Evolutionary conservation across 768 basidiomycete genomes (phyloP).

Genomic region (Auricularia heimuer): DNA sequence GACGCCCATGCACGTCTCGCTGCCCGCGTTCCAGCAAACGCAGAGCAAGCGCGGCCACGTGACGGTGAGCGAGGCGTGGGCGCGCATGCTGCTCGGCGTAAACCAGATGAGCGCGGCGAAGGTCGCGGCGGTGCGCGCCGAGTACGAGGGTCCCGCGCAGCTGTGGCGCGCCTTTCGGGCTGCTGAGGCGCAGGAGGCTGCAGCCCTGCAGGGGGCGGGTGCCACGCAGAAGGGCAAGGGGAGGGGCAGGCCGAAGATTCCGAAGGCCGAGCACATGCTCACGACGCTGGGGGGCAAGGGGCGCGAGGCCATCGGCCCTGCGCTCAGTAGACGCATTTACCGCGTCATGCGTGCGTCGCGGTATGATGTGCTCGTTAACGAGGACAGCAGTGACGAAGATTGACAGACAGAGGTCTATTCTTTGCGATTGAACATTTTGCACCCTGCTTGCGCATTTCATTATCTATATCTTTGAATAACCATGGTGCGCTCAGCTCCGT

Average conservation of each 20-base stretch:
- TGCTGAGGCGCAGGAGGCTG: slow-evolving; percentile 11
- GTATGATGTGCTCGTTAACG: not conserved
- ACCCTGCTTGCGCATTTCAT: too few relatives aligned
- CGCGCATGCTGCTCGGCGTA: slow-evolving; percentile 13
- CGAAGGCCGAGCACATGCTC: not conserved
- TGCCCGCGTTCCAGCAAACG: slow-evolving; percentile 21
- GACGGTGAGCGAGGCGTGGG: slow-evolving; percentile 20
- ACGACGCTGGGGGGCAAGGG: slow-evolving; percentile 5
- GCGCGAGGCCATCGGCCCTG: slow-evolving; percentile 12
- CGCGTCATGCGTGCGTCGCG: slow-evolving; percentile 4
- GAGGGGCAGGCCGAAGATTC: slow-evolving; percentile 1
- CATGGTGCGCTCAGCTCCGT: too few relatives aligned
- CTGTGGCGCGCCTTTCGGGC: slow-evolving; percentile 19
- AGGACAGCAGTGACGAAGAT: not conserved
- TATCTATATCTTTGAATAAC: too few relatives aligned
- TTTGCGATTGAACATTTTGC: too few relatives aligned
- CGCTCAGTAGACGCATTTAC: slow-evolving; percentile 9
- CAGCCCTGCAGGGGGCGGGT: not conserved
- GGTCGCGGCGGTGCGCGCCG: slow-evolving; percentile 21
- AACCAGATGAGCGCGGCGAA: slow-evolving; percentile 27
- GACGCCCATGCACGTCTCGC: slow-evolving; percentile 18
- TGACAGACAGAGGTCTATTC: not conserved
- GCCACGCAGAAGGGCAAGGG: slow-evolving; percentile 3
- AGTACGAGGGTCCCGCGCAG: slow-evolving; percentile 22
- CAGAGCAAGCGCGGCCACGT: slow-evolving; percentile 24